Percentiles rank a stretch among this genome's conserved stretches.
These are phyloP conservation scores for Alliaria petiolata DNA, from an alignment of 345 rosid genomes.

Conservation along the genomic window DNA sequence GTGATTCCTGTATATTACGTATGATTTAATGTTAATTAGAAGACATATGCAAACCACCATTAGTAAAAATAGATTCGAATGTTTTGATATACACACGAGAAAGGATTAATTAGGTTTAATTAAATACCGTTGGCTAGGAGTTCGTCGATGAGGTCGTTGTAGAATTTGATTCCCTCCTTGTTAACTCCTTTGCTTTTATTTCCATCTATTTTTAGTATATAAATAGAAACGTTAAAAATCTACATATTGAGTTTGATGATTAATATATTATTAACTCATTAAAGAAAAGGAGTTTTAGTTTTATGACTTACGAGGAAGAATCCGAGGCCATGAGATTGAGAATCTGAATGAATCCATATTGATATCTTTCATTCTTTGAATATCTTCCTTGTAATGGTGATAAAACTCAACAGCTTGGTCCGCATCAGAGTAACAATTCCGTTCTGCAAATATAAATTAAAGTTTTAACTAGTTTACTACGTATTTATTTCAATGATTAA, in stretches of 20 bases:
- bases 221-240: background rate
- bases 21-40: background rate
- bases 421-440: constrained; percentile 29
- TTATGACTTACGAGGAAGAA: constrained; percentile 35
- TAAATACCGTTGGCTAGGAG: constrained; percentile 34
- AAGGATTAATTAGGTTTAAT: background rate
- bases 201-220: constrained; percentile 12
- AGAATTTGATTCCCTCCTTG: constrained; percentile 36
- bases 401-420: constrained; percentile 34
- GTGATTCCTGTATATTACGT: constrained; percentile 32
- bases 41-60: background rate
- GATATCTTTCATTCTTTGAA: constrained; percentile 29
- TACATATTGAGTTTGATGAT: background rate
- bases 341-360: constrained; percentile 42
- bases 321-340: constrained; percentile 52
- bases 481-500: background rate
- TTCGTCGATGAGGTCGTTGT: constrained; percentile 42
- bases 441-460: background rate
- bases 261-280: background rate
- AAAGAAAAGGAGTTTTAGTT: background rate
- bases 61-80: background rate
- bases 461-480: background rate
- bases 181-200: constrained; percentile 31
- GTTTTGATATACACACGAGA: background rate
- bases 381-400: constrained; percentile 38